phyloP scores from a whole-genome alignment of 202 grass and related monocot genomes.

The Zizania palustris region DNA sequence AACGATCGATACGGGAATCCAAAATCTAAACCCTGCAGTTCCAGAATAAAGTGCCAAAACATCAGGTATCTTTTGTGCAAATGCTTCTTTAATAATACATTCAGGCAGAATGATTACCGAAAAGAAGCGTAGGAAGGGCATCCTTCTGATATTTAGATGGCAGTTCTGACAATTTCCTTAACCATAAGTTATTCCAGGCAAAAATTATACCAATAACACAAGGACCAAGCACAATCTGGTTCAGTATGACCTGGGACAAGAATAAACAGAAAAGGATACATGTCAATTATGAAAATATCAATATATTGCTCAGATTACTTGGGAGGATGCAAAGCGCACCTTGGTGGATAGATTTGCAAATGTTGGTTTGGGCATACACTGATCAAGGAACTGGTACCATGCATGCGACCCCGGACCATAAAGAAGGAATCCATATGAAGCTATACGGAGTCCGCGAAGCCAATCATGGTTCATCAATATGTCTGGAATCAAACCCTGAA shows the following conservation, averaged over 20 bases:
- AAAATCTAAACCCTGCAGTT: constrained; percentile 88
- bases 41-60: constrained; percentile 22
- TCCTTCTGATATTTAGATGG: constrained; percentile 89
- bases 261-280: constrained; percentile 19
- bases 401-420: constrained; percentile 83
- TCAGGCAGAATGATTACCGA: constrained; percentile 55
- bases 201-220: constrained; percentile 95
- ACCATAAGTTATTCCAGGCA: constrained; percentile 98
- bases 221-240: constrained; percentile 90
- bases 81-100: not conserved
- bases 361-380: constrained; percentile 73
- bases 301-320: not conserved
- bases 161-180: constrained; percentile 79
- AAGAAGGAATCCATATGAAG: constrained; percentile 89
- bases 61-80: constrained; percentile 34
- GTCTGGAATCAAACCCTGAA: constrained; percentile 59
- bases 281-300: constrained; percentile 8
- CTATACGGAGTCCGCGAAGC: constrained; percentile 68
- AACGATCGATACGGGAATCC: constrained; percentile 85
- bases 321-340: constrained; percentile 51
- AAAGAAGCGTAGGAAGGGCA: constrained; percentile 88
- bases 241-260: constrained; percentile 78
- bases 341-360: constrained; percentile 69
- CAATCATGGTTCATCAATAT: constrained; percentile 79
- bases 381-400: constrained; percentile 89